Evolutionary conservation across 106 monocot genomes (phyloP), one percentile per base, ranked within the genome.

Genomic region (Acorus gramineus): DNA sequence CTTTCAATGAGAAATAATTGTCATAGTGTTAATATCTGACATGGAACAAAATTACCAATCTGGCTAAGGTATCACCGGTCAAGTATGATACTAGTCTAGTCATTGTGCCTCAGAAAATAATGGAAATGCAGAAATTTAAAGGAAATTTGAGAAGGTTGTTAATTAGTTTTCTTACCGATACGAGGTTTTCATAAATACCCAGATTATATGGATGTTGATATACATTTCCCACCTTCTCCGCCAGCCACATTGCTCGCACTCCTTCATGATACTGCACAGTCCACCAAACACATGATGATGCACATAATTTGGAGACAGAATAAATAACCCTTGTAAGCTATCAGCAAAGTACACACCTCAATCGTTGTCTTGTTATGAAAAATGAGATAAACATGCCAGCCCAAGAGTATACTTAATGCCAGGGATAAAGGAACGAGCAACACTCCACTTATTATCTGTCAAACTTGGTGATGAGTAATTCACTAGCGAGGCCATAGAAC

Each of bases 331-430:
- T 48, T 5, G 44, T 14, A 66, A 62, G 51, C 54, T 8, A 53
- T 54, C n/a, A 50, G 42, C 46, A 14, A 59, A 53, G 0, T 28
- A 67, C 72, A 57, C 46, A 98, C 98, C 98, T 98, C 98, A 56
- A 98, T 98, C 49, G 98, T 98, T 9, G 98, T 92, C 67, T 98
- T 98, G 67, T 98, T 98, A 48, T 92, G 92, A 44, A 85, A 63
- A 53, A 89, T 77, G 5, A 98, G 79, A 60, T 92, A 92, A 48
- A 92, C 77, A 79, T 98, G 98, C 98, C 98, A 98, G 59, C 85
- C 92, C 71, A 98, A 77, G 55, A 98, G 80, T 48, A 98, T 62
- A 57, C 81, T 68, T 65, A 98, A 69, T 10, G 98, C 98, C 70
- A 88, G 52, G 11, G 85, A 76, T 59, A 98, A 67, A 14, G 98